A percentile compares a stretch with the other conserved stretches of the same genome.
These are phyloP conservation scores for Diaporthe helianthi DNA, from an alignment of 2,329 filamentous ascomycete genomes.

Conservation along the genomic window DNA sequence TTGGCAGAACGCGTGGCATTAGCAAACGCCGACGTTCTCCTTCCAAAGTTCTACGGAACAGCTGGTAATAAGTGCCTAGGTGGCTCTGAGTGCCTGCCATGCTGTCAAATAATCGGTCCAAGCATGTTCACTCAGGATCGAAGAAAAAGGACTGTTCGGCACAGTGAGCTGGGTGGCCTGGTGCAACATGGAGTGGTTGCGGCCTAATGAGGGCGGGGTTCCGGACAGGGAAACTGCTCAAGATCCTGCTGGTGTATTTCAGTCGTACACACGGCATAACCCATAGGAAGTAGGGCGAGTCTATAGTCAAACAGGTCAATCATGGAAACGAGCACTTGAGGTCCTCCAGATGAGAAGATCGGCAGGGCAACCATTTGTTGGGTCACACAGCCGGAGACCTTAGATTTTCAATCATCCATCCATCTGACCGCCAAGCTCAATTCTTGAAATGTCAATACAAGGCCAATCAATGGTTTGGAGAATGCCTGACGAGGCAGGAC, in stretches of 20 bases:
- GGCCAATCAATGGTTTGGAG: background rate
- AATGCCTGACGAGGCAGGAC: slow-evolving; percentile 11
- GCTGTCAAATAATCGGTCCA: background rate
- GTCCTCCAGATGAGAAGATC: background rate
- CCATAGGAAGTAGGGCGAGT: background rate
- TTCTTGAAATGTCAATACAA: too few species aligned
- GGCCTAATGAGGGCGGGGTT: background rate
- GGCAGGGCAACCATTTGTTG: background rate
- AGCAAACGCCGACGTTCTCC: too few species aligned
- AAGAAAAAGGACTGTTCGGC: background rate
- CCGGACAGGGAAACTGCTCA: background rate
- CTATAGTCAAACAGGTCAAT: background rate
- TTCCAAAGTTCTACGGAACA: background rate
- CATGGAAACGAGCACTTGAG: background rate
- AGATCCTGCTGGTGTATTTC: background rate
- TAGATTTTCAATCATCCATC: background rate
- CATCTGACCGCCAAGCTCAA: too few species aligned
- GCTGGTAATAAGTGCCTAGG: background rate
- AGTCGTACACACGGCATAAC: background rate
- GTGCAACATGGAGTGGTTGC: slow-evolving; percentile 5
- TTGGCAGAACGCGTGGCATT: background rate
- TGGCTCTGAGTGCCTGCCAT: background rate
- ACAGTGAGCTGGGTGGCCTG: background rate
- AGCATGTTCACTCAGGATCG: background rate
- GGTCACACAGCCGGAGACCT: background rate